Conservation (phyloP, 495 filamentous ascomycete species). For the Penicillium goetzii region DNA sequence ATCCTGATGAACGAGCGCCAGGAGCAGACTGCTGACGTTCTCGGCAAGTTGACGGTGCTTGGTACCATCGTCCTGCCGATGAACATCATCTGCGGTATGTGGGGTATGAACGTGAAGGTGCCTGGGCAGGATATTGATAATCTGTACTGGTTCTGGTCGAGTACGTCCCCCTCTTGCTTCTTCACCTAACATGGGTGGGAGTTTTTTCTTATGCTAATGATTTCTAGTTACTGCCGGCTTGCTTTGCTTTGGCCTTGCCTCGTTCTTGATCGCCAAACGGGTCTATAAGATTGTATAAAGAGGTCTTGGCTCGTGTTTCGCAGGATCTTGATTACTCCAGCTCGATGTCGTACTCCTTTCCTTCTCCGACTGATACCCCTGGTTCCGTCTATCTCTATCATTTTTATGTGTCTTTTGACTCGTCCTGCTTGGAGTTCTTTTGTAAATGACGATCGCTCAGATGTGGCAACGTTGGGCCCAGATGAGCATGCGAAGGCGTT, state of each 20-base stretch:
- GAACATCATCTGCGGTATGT: conserved; percentile 98
- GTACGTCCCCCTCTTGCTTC: conserved; percentile 38
- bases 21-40: conserved; percentile 90
- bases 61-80: conserved; percentile 97
- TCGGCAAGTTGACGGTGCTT: conserved; percentile 92
- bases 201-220: conserved; percentile 10
- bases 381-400: background rate
- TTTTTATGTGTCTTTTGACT: too few species aligned
- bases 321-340: background rate
- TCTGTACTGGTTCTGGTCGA: conserved; percentile 66
- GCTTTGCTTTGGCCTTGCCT: conserved; percentile 73
- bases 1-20: conserved; percentile 97
- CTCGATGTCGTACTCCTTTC: background rate
- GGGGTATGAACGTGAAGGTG: conserved; percentile 98
- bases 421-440: too few species aligned
- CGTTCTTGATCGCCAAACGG: conserved; percentile 82
- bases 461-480: conserved; percentile 1
- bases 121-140: conserved; percentile 78
- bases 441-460: conserved; percentile 2
- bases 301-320: background rate
- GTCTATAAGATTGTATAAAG: conserved; percentile 67
- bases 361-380: background rate
- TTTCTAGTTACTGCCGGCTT: conserved; percentile 70
- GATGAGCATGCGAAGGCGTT: conserved; percentile 21
- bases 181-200: background rate